Percentiles rank a stretch among this genome's conserved stretches.
These are phyloP conservation scores for Isatis tinctoria DNA, from an alignment of 345 rosid genomes.

Conservation along the genomic window DNA sequence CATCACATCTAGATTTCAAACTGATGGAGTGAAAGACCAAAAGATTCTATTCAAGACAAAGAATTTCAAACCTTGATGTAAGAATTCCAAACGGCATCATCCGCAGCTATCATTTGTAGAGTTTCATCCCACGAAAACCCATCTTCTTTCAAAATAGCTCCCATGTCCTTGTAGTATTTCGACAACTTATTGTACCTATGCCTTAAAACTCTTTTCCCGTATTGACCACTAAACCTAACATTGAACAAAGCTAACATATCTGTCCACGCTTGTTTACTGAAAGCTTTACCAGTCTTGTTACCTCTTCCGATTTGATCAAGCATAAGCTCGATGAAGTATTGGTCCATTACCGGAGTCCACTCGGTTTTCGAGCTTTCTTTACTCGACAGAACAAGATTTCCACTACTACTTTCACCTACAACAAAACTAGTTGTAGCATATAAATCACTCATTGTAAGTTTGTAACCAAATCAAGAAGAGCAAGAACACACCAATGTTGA, in stretches of 20 bases:
- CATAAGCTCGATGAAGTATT: conserved; percentile 67
- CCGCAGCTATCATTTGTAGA: conserved; percentile 50
- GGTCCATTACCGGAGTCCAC: conserved; percentile 75
- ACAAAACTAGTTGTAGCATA: neutral
- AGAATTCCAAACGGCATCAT: conserved; percentile 65
- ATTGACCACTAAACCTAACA: conserved; percentile 57
- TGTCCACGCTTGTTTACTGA: conserved; percentile 77
- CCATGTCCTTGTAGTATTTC: conserved; percentile 61
- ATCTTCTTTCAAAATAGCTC: conserved; percentile 42
- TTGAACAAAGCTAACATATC: conserved; percentile 75
- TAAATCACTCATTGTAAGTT: neutral
- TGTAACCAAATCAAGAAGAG: neutral
- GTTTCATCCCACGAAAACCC: conserved; percentile 79
- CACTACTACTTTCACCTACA: conserved; percentile 51
- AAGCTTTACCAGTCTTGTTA: conserved; percentile 51
- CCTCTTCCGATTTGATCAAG: conserved; percentile 75
- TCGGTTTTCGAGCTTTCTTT: conserved; percentile 63
- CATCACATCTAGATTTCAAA: conserved; percentile 15
- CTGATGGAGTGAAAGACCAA: conserved; percentile 15
- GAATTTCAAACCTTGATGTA: conserved; percentile 51
- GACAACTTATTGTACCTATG: conserved; percentile 69
- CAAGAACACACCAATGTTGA: conserved; percentile 44
- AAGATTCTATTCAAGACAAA: neutral
- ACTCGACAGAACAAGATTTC: conserved; percentile 17
- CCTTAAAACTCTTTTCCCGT: conserved; percentile 77